Evolutionary conservation across 495 filamentous ascomycete genomes (phyloP).

Genomic region (Glonium stellatum): DNA sequence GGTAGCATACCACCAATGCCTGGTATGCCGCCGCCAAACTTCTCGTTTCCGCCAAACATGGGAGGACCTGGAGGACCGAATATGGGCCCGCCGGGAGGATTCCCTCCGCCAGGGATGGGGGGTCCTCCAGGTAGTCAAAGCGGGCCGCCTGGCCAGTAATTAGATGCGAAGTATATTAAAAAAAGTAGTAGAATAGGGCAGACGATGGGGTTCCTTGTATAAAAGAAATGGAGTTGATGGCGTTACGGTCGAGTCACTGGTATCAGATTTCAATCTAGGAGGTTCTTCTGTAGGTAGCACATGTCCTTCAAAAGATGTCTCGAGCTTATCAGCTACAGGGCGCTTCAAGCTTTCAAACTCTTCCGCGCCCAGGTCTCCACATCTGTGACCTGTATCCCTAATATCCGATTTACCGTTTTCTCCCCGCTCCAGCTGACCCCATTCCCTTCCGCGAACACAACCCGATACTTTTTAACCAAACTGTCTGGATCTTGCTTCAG

Average conservation of each 20-base stretch:
- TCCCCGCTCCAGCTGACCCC: slow-evolving; percentile 54
- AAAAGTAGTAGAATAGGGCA: background rate
- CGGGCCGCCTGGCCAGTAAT: slow-evolving; percentile 10
- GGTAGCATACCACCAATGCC: slow-evolving; percentile 11
- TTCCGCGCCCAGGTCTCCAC: slow-evolving; percentile 2
- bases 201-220: too few relatives aligned
- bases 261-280: too few relatives aligned
- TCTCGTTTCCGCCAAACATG: slow-evolving; percentile 8
- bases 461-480: slow-evolving; percentile 50
- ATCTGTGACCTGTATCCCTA: background rate
- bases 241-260: too few relatives aligned
- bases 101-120: slow-evolving; percentile 15
- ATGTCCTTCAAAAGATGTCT: background rate
- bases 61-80: slow-evolving; percentile 20
- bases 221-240: too few relatives aligned
- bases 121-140: slow-evolving; percentile 1
- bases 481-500: slow-evolving; percentile 44
- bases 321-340: background rate
- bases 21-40: slow-evolving; percentile 12
- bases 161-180: background rate
- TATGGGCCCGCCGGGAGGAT: slow-evolving; percentile 12
- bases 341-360: background rate
- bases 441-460: slow-evolving; percentile 50
- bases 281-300: background rate
- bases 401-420: slow-evolving; percentile 4